A percentile compares a stretch with the other conserved stretches of the same genome.
phyloP scores from a whole-genome alignment of 495 filamentous ascomycete species.

The Talaromyces adpressus region DNA sequence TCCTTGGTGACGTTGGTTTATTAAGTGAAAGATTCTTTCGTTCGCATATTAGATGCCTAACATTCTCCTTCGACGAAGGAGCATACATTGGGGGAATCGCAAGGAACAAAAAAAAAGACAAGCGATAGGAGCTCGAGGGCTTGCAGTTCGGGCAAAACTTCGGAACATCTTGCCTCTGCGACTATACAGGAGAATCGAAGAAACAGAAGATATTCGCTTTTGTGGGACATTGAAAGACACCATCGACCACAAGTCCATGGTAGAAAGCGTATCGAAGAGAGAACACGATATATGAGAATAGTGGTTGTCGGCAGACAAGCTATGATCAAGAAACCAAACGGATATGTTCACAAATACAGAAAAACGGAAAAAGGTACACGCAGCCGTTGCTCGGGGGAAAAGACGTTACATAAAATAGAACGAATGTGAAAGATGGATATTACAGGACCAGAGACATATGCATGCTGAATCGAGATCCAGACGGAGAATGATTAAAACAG shows the following conservation, averaged over 20 bases:
- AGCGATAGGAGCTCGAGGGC: background rate
- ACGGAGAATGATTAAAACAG: slow-evolving; percentile 1
- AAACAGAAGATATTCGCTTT: background rate
- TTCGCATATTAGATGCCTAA: background rate
- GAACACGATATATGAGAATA: background rate
- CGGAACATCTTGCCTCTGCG: background rate
- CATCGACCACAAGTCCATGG: background rate
- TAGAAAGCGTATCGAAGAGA: background rate
- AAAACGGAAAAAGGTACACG: background rate
- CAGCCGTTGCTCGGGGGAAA: background rate
- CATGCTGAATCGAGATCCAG: background rate
- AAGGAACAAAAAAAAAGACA: background rate
- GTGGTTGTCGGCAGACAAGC: slow-evolving; percentile 1
- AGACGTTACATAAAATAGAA: background rate
- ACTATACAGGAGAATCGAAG: background rate
- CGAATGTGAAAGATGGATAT: background rate
- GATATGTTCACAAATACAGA: slow-evolving; percentile 4
- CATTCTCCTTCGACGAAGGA: background rate
- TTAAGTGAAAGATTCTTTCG: background rate
- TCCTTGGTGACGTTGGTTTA: background rate
- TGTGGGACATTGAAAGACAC: background rate
- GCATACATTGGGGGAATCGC: background rate
- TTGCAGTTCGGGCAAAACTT: background rate
- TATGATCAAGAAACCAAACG: background rate
- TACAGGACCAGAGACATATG: background rate